Evolutionary conservation across 495 filamentous ascomycete species (phyloP).

Genomic region (Podospora tetraspora): DNA sequence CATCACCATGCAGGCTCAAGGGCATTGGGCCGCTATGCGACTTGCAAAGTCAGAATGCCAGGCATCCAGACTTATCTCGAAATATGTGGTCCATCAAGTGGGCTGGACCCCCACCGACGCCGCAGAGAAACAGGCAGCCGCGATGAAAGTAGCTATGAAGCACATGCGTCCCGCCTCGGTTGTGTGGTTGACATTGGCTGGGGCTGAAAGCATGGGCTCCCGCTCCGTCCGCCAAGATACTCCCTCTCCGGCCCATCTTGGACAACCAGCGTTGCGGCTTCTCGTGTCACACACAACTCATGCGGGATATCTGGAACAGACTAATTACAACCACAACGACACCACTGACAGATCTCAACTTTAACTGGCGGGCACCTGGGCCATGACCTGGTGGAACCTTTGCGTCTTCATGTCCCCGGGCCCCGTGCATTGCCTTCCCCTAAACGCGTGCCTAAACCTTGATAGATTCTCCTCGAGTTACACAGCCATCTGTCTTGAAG

Average conservation of each 20-base stretch:
- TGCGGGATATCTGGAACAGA: too few relatives aligned
- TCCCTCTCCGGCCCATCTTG: not conserved
- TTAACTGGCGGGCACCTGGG: not conserved
- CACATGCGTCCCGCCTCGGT: not conserved
- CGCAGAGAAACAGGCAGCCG: not conserved
- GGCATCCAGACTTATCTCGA: not conserved
- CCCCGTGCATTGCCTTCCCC: too few relatives aligned
- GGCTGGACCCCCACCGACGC: not conserved
- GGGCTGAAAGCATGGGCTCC: not conserved
- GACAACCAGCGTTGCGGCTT: not conserved
- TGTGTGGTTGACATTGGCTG: not conserved
- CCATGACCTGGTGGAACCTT: too few relatives aligned
- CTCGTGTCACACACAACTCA: not conserved
- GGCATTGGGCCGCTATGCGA: not conserved
- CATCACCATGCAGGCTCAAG: not conserved
- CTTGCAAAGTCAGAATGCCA: not conserved
- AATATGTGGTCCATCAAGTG: not conserved
- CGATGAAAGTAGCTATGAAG: not conserved
- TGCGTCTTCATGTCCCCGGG: too few relatives aligned
- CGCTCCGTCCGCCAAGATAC: not conserved
- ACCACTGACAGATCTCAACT: too few relatives aligned
- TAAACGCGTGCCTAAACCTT: too few relatives aligned
- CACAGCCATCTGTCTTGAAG: not conserved
- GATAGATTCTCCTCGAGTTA: too few relatives aligned
- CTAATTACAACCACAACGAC: too few relatives aligned